Evolutionary conservation across 2,329 filamentous ascomycete species (phyloP), one percentile per base, ranked within the genome.

Genomic region (Dothistroma pini): DNA sequence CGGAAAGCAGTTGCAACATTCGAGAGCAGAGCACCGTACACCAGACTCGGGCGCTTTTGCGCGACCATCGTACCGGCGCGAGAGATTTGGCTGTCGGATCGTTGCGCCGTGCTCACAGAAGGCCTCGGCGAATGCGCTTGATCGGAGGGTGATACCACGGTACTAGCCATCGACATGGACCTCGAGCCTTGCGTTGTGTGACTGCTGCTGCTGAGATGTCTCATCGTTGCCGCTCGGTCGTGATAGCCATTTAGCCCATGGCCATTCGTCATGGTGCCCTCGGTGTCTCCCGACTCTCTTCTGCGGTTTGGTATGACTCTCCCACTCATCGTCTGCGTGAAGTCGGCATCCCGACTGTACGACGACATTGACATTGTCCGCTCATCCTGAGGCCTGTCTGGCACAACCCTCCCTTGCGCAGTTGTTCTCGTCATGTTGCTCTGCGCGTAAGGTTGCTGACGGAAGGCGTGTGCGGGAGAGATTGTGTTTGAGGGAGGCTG

Each of bases 321-420:
- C 53, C 95, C 95, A 73, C 90, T 96, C 86, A 93, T 96, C 6
- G 93, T 97, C 76, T 97, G 93, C 12, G 80, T 77, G 75, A 95
- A 89, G 50, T 92, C 89, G 63, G 85, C 83, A 68, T 96, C 91
- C 57, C 89, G 83, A 2, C 88, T 83, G 68, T 91, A 90, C 10
- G 90, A 91, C 5, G 89, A 95, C 88, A 99, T 89, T 51, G 93
- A 96, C 95, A 97, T 97, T 65, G 95, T 88, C 60, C 95, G 86
- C 75, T 97, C 93, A 70, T 96, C 91, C 32, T 68, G 66, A 63
- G 93, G 89, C 57, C 93, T 87, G 73, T 97, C 93, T 1, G 95
- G 95, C 9, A 99, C 92, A 38, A 95, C 82, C 63, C 95, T 86
- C 34, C 95, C 95, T 74, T 97, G 93, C 9, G 93, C 91, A 2